phyloP scores from a whole-genome alignment of 2,329 filamentous ascomycete species.

The Diaporthe helianthi region DNA sequence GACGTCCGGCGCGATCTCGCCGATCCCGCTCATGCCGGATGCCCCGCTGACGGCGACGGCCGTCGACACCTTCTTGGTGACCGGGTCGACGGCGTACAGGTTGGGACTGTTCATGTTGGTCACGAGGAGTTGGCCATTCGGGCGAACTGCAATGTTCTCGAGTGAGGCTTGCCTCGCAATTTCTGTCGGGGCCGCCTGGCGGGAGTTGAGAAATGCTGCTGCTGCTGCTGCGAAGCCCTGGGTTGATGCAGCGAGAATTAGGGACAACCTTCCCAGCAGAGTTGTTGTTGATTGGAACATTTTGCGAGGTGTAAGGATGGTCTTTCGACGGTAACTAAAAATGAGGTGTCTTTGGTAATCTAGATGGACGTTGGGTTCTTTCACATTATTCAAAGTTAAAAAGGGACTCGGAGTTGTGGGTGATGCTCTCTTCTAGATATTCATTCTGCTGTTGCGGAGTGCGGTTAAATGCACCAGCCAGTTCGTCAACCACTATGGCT shows the following conservation, averaged over 20 bases:
- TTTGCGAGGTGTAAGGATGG: not conserved
- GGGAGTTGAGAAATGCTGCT: slow-evolving; percentile 34
- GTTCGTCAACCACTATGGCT: slow-evolving; percentile 7
- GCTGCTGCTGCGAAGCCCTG: slow-evolving; percentile 15
- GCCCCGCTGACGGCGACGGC: slow-evolving; percentile 41
- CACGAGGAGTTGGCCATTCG: slow-evolving; percentile 43
- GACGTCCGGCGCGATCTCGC: slow-evolving; percentile 39
- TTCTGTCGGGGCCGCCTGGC: slow-evolving; percentile 39
- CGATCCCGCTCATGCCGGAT: slow-evolving; percentile 42
- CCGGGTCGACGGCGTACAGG: slow-evolving; percentile 41
- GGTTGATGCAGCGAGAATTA: not conserved
- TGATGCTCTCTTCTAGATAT: slow-evolving; percentile 3
- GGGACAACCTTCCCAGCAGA: slow-evolving; percentile 1
- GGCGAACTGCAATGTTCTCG: slow-evolving; percentile 43
- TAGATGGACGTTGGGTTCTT: not conserved
- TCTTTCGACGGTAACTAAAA: not conserved
- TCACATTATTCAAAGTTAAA: too few relatives aligned
- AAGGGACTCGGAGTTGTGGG: not conserved
- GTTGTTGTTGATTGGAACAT: not conserved
- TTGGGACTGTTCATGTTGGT: slow-evolving; percentile 46
- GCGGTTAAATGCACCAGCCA: slow-evolving; percentile 4
- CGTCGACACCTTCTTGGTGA: slow-evolving; percentile 40
- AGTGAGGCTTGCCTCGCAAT: slow-evolving; percentile 41
- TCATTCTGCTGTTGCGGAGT: not conserved
- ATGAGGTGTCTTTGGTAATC: not conserved